Evolutionary conservation across 2,329 filamentous ascomycete species (phyloP).

Genomic region (Ploettnerulaceae sp.): DNA sequence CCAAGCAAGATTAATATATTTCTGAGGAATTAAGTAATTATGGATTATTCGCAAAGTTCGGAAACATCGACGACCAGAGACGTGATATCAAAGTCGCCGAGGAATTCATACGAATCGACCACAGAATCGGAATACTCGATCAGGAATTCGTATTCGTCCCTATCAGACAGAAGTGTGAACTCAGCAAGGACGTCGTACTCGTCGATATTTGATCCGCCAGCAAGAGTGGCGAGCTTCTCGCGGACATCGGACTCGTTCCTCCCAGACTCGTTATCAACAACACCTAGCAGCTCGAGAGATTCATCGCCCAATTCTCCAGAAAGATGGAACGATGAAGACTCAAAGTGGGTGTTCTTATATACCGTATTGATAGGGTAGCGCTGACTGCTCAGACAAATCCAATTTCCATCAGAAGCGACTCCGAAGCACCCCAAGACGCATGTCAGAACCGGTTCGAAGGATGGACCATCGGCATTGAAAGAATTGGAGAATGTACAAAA

Average conservation of each 20-base stretch:
- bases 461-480: slow-evolving; percentile 15
- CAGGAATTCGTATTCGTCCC: slow-evolving; percentile 13
- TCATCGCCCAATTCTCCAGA: too few species aligned
- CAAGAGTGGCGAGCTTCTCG: slow-evolving; percentile 24
- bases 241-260: slow-evolving; percentile 13
- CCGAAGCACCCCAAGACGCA: neutral
- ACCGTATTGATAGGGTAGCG: too few species aligned
- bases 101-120: slow-evolving; percentile 16
- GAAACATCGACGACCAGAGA: slow-evolving; percentile 4
- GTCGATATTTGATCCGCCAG: slow-evolving; percentile 36
- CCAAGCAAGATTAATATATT: too few species aligned
- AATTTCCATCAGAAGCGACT: too few species aligned
- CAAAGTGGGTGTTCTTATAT: too few species aligned
- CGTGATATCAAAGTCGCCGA: neutral
- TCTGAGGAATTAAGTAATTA: too few species aligned
- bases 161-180: slow-evolving; percentile 2
- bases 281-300: too few species aligned
- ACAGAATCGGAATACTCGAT: slow-evolving; percentile 11
- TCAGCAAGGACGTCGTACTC: slow-evolving; percentile 29
- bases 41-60: neutral
- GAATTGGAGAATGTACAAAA: slow-evolving; percentile 18
- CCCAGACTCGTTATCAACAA: slow-evolving; percentile 10
- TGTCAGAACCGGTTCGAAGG: slow-evolving; percentile 9
- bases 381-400: too few species aligned
- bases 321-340: too few species aligned